phyloP scores from a whole-genome alignment of 2,329 filamentous ascomycete genomes.

The Aspergillus carbonarius region DNA sequence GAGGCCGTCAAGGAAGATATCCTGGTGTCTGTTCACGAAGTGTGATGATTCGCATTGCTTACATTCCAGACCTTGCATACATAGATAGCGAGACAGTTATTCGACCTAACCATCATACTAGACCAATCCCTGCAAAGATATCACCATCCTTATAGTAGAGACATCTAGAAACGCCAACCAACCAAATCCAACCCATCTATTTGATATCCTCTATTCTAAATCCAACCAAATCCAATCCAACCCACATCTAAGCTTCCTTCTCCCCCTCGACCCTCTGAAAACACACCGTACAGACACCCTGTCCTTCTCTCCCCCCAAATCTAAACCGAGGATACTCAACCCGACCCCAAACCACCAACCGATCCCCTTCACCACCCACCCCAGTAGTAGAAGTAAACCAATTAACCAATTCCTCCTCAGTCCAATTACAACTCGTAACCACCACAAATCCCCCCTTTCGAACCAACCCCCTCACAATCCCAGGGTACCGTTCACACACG shows the following conservation, averaged over 20 bases:
- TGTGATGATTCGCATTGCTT: background rate
- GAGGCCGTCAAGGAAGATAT: background rate
- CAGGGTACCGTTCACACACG: constrained; percentile 72
- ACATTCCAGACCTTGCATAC: too few relatives aligned
- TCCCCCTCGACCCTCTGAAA: constrained; percentile 56
- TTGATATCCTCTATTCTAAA: background rate
- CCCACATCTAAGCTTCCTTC: too few relatives aligned
- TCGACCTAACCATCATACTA: too few relatives aligned
- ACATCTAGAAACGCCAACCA: too few relatives aligned
- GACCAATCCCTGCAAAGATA: too few relatives aligned
- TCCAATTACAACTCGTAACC: constrained; percentile 98
- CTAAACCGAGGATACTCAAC: constrained; percentile 83
- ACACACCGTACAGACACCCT: constrained; percentile 83
- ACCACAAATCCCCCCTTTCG: constrained; percentile 71
- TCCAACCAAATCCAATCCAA: background rate
- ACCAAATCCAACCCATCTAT: too few relatives aligned
- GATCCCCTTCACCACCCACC: constrained; percentile 31
- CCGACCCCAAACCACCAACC: constrained; percentile 62
- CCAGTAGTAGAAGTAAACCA: constrained; percentile 67
- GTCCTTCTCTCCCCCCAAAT: constrained; percentile 85
- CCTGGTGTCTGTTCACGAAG: background rate
- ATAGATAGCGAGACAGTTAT: too few relatives aligned
- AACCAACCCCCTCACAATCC: constrained; percentile 67
- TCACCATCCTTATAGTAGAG: too few relatives aligned
- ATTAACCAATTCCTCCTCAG: constrained; percentile 73